Conservation (phyloP, 192 early-diverging fungal genomes). For the Allomyces arbusculus region DNA sequence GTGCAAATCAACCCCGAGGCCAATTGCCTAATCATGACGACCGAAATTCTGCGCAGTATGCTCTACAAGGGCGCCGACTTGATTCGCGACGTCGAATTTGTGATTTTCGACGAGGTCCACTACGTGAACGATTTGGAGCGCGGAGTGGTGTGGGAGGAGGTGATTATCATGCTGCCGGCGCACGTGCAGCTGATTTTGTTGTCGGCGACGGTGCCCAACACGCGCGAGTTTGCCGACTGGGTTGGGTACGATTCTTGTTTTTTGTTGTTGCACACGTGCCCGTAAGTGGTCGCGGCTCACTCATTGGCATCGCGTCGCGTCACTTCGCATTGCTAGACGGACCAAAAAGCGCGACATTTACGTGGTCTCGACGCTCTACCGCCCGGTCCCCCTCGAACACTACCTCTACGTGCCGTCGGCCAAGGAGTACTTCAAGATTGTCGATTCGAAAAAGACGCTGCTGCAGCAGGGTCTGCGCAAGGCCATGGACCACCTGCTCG, state of each 20-base stretch:
- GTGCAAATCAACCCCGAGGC: slow-evolving; percentile 92
- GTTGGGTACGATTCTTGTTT: slow-evolving; percentile 44
- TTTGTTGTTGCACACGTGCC: background rate
- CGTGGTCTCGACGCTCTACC: slow-evolving; percentile 79
- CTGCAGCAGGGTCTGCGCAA: slow-evolving; percentile 19
- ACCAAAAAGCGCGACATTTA: slow-evolving; percentile 96
- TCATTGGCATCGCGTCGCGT: no score
- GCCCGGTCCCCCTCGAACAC: slow-evolving; percentile 91
- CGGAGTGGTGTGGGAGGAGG: slow-evolving; percentile 99
- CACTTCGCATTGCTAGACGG: slow-evolving; percentile 22
- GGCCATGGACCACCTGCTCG: slow-evolving; percentile 4
- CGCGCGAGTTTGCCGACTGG: slow-evolving; percentile 97
- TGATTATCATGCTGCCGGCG: slow-evolving; percentile 93
- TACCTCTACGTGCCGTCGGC: slow-evolving; percentile 47
- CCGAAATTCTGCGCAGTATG: slow-evolving; percentile 94
- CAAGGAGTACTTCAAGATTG: slow-evolving; percentile 72
- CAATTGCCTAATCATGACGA: slow-evolving; percentile 96
- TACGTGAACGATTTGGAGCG: slow-evolving; percentile 89
- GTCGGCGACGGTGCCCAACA: slow-evolving; percentile 94
- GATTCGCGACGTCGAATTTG: slow-evolving; percentile 95
- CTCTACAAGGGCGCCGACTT: slow-evolving; percentile 90
- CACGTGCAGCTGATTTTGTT: slow-evolving; percentile 88
- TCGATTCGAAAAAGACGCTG: slow-evolving; percentile 53
- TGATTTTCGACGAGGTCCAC: slow-evolving; percentile 98
- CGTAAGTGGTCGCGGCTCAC: background rate